Conservation (phyloP, 352 stramenopile genomes). For the Pythium grandisporangium region DNA sequence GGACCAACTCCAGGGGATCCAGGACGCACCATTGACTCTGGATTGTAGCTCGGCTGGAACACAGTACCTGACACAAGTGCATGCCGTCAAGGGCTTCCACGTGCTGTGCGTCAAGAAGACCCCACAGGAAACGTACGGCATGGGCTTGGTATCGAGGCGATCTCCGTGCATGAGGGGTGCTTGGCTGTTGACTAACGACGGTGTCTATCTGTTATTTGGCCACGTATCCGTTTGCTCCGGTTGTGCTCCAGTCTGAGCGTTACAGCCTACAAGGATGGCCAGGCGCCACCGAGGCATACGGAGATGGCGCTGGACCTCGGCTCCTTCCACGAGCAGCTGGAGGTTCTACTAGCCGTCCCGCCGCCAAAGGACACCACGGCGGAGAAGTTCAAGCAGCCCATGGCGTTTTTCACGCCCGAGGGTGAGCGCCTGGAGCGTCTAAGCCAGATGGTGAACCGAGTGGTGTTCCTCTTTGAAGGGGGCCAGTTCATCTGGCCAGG, state of each 20-base stretch:
- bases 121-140: conserved; percentile 21
- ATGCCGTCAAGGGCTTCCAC: conserved; percentile 48
- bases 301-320: conserved; percentile 19
- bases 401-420: conserved; percentile 34
- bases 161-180: no score
- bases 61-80: conserved; percentile 31
- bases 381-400: conserved; percentile 38
- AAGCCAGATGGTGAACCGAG: conserved; percentile 14
- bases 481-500: conserved; percentile 56
- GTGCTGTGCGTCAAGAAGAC: conserved; percentile 35
- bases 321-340: conserved; percentile 14
- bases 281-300: conserved; percentile 7
- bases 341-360: conserved; percentile 23
- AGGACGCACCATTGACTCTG: no score
- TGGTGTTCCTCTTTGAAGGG: conserved; percentile 55
- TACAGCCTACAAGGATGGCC: conserved; percentile 41
- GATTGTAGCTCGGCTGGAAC: conserved; percentile 20
- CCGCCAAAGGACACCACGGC: conserved; percentile 11
- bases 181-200: background rate
- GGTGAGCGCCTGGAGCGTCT: conserved; percentile 21
- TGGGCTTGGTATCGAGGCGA: background rate
- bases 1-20: no score
- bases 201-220: conserved; percentile 11
- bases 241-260: no score
- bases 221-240: no score